phyloP scores from a whole-genome alignment of 2,329 filamentous ascomycete species.

The Monascus ruber region DNA sequence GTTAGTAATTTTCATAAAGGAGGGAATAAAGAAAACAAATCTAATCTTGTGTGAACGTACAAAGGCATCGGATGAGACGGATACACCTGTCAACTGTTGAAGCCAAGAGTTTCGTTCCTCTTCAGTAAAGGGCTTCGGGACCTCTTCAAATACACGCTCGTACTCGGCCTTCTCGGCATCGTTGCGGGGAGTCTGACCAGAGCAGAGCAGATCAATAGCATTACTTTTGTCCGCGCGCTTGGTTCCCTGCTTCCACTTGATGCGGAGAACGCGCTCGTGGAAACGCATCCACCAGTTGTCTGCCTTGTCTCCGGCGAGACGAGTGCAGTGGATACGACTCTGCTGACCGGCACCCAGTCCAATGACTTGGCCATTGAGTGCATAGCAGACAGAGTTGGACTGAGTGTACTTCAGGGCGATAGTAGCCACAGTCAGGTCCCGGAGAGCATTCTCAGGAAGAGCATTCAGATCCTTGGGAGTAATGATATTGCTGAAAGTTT shows the following conservation, averaged over 20 bases:
- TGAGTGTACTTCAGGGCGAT: slow-evolving; percentile 98
- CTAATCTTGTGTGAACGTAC: slow-evolving; percentile 42
- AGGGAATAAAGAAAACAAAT: not conserved
- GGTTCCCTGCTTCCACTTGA: slow-evolving; percentile 96
- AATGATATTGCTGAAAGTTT: slow-evolving; percentile 74
- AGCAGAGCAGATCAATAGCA: slow-evolving; percentile 89
- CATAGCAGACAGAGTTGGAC: slow-evolving; percentile 98
- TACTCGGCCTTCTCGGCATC: slow-evolving; percentile 79
- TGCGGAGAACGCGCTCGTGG: slow-evolving; percentile 72
- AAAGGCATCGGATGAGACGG: slow-evolving; percentile 88
- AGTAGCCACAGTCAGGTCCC: slow-evolving; percentile 87
- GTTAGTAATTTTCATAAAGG: slow-evolving; percentile 2
- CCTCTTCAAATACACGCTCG: slow-evolving; percentile 80
- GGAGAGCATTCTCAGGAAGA: slow-evolving; percentile 69
- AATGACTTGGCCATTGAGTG: slow-evolving; percentile 82
- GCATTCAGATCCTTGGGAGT: slow-evolving; percentile 66
- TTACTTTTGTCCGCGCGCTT: slow-evolving; percentile 98
- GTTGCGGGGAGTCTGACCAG: slow-evolving; percentile 71
- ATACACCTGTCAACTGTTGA: slow-evolving; percentile 61
- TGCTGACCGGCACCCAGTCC: slow-evolving; percentile 94
- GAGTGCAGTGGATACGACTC: slow-evolving; percentile 95
- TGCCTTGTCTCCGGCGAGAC: slow-evolving; percentile 92
- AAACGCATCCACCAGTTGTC: slow-evolving; percentile 99
- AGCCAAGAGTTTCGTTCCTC: slow-evolving; percentile 84
- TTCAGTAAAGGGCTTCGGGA: slow-evolving; percentile 68